Percentiles rank a stretch among this genome's conserved stretches.
phyloP scores from a whole-genome alignment of 352 stramenopile species.

The Pythium dissotocum region DNA sequence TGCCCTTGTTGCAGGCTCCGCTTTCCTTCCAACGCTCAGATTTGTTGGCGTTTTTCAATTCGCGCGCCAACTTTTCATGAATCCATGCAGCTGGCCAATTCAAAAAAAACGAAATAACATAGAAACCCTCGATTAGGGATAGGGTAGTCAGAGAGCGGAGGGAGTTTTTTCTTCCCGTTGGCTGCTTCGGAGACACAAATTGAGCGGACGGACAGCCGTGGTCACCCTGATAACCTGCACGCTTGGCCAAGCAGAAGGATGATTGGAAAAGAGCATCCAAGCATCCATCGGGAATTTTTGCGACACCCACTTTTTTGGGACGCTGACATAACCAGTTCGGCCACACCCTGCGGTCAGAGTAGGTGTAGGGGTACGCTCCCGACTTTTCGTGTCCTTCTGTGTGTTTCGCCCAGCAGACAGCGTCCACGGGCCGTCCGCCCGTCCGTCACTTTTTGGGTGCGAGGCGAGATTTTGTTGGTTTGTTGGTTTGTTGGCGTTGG shows the following conservation, averaged over 20 bases:
- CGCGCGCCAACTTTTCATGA: background rate
- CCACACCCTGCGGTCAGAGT: background rate
- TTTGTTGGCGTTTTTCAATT: constrained; percentile 7
- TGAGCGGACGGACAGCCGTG: background rate
- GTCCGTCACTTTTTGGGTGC: constrained; percentile 6
- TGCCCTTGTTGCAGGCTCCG: background rate
- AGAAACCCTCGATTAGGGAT: background rate
- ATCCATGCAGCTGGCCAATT: background rate
- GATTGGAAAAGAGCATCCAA: constrained; percentile 1
- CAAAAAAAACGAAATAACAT: background rate
- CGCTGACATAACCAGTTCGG: constrained; percentile 2
- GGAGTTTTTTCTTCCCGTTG: background rate
- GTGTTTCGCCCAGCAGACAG: background rate
- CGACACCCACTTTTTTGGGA: constrained; percentile 8
- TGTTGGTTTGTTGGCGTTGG: background rate
- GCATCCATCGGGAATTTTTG: constrained; percentile 8
- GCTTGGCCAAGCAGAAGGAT: too few relatives aligned
- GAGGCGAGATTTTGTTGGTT: background rate
- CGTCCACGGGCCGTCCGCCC: background rate
- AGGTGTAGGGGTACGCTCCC: background rate
- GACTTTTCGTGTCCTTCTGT: background rate
- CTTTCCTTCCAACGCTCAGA: background rate
- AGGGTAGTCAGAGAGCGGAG: background rate
- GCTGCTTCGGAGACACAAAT: background rate
- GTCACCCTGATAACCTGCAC: background rate